Conservation (phyloP, 768 basidiomycete species). For the Amanita phalloides region DNA sequence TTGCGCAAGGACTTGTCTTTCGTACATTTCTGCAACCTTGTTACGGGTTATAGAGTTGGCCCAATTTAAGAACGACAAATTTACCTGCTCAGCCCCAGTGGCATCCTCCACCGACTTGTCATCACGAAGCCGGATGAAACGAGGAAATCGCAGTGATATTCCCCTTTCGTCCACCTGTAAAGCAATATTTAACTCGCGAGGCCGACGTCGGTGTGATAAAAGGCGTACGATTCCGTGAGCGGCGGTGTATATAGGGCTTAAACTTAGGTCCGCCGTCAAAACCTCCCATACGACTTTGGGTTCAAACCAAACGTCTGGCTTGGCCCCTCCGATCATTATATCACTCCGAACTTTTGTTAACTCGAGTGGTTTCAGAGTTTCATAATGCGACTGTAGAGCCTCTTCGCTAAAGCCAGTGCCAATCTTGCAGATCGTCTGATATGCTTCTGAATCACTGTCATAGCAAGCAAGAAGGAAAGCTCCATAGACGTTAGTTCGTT, state of each 20-base stretch:
- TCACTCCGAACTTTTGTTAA: slow-evolving; percentile 62
- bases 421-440: slow-evolving; percentile 97
- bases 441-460: slow-evolving; percentile 88
- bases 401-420: slow-evolving; percentile 98
- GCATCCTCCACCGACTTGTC: slow-evolving; percentile 92
- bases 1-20: slow-evolving; percentile 76
- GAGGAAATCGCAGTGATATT: slow-evolving; percentile 92
- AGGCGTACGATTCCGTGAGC: slow-evolving; percentile 75
- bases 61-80: slow-evolving; percentile 6
- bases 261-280: slow-evolving; percentile 88
- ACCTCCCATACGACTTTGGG: slow-evolving; percentile 98
- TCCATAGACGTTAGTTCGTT: slow-evolving; percentile 94
- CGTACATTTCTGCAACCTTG: slow-evolving; percentile 91
- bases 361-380: slow-evolving; percentile 75
- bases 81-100: slow-evolving; percentile 86
- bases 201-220: neutral
- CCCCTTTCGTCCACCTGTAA: slow-evolving; percentile 76
- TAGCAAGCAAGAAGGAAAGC: slow-evolving; percentile 97
- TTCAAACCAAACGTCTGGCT: slow-evolving; percentile 97
- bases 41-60: slow-evolving; percentile 5
- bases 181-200: slow-evolving; percentile 1
- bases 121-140: slow-evolving; percentile 86
- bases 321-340: slow-evolving; percentile 83
- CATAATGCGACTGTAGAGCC: slow-evolving; percentile 66
- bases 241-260: slow-evolving; percentile 95